Evolutionary conservation across 2,329 filamentous ascomycete genomes (phyloP).

Genomic region (Ophiostoma quercus): DNA sequence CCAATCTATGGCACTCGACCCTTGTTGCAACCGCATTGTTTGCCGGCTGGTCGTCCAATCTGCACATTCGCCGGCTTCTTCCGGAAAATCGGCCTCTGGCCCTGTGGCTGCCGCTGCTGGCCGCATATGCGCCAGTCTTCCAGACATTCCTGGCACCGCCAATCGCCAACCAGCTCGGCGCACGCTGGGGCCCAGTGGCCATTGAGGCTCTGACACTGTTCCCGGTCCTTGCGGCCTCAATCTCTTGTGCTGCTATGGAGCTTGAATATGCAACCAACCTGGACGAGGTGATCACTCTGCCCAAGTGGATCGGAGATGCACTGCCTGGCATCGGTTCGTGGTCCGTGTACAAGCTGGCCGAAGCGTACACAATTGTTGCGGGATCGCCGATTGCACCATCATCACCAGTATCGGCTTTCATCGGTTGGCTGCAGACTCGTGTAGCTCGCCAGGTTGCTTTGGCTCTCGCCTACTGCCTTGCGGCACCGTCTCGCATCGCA

Average conservation of each 20-base stretch:
- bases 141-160: conserved; percentile 33
- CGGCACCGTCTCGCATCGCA: conserved; percentile 65
- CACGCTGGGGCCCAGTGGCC: conserved; percentile 65
- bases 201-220: conserved; percentile 71
- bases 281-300: conserved; percentile 48
- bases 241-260: conserved; percentile 58
- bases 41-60: conserved; percentile 65
- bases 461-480: conserved; percentile 58
- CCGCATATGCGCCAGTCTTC: conserved; percentile 66
- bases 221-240: conserved; percentile 60
- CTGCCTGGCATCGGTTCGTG: conserved; percentile 62
- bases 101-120: conserved; percentile 64
- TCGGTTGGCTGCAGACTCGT: conserved; percentile 45
- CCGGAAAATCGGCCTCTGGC: conserved; percentile 42
- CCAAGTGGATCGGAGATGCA: conserved; percentile 56
- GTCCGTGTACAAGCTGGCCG: conserved; percentile 54
- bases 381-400: conserved; percentile 23
- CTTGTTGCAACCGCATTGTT: conserved; percentile 63
- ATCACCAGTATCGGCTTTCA: conserved; percentile 55
- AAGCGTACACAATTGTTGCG: conserved; percentile 36
- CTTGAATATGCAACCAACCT: conserved; percentile 49
- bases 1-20: conserved; percentile 64
- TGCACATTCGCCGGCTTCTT: conserved; percentile 48
- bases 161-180: conserved; percentile 46
- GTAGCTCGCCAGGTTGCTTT: conserved; percentile 66